These are phyloP conservation scores for Fraxinus ornus DNA, from an alignment of 305 asterid genomes.

Conservation along the genomic window DNA sequence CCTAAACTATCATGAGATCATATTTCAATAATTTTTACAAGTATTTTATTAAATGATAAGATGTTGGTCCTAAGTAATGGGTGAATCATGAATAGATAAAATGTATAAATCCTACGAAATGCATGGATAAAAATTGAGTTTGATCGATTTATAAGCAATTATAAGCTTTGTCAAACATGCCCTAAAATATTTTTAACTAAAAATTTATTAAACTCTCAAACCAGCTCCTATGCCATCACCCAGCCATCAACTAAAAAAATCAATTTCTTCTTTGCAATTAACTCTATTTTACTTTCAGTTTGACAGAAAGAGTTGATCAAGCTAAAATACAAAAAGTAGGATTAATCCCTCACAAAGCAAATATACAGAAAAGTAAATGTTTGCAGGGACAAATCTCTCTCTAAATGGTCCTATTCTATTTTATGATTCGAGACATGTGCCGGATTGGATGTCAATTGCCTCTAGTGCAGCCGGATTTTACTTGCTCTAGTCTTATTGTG, in stretches of 20 bases:
- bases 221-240: not conserved
- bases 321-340: conserved; percentile 19
- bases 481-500: conserved; percentile 48
- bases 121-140: no score
- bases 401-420: not conserved
- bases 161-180: not conserved
- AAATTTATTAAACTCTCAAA: not conserved
- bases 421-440: conserved; percentile 9
- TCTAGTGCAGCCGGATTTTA: conserved; percentile 42
- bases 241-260: not conserved
- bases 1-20: no score
- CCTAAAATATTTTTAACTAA: not conserved
- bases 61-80: no score
- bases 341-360: conserved; percentile 19
- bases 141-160: no score
- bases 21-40: not conserved
- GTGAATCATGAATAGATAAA: no score
- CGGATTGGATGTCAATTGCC: conserved; percentile 27
- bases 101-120: no score
- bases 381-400: conserved; percentile 11
- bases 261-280: not conserved
- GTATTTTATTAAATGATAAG: not conserved
- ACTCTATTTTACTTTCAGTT: not conserved
- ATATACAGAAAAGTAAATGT: conserved; percentile 29
- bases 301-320: conserved; percentile 18